A percentile compares a stretch with the other conserved stretches of the same genome.
These are phyloP conservation scores for Curvularia sp. DNA, from an alignment of 2,329 filamentous ascomycete species.

Conservation along the genomic window DNA sequence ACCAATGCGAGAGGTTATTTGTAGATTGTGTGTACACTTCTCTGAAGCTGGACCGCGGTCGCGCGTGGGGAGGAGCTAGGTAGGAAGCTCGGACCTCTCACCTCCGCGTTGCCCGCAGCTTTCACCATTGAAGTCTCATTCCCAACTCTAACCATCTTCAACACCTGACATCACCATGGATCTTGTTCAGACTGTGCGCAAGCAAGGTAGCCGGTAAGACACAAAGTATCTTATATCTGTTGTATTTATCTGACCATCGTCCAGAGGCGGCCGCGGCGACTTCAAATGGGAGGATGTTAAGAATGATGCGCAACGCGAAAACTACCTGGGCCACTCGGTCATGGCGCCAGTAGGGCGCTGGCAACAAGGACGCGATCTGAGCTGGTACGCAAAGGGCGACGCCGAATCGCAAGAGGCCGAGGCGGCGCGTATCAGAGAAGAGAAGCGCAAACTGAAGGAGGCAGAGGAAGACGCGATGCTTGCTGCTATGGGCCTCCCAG, in stretches of 20 bases:
- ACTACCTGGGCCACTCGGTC: slow-evolving; percentile 85
- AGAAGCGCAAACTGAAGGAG: slow-evolving; percentile 83
- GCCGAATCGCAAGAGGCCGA: slow-evolving; percentile 64
- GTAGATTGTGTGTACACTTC: slow-evolving; percentile 3
- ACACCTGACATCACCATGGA: slow-evolving; percentile 69
- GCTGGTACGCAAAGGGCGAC: slow-evolving; percentile 70
- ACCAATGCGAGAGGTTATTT: slow-evolving; percentile 6
- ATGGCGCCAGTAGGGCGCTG: slow-evolving; percentile 93
- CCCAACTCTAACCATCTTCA: slow-evolving; percentile 7
- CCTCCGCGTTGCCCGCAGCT: slow-evolving; percentile 38
- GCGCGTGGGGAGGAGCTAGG: slow-evolving; percentile 7
- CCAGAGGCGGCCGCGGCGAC: slow-evolving; percentile 81
- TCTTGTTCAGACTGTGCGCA: slow-evolving; percentile 88
- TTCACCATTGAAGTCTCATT: slow-evolving; percentile 3
- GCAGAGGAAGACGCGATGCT: slow-evolving; percentile 92
- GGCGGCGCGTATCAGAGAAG: slow-evolving; percentile 67
- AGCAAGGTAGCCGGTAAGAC: slow-evolving; percentile 76
- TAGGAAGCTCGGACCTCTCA: slow-evolving; percentile 24
- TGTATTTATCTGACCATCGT: slow-evolving; percentile 13
- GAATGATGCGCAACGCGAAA: slow-evolving; percentile 85
- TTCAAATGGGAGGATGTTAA: slow-evolving; percentile 98
- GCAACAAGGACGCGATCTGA: slow-evolving; percentile 77
- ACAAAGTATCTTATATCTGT: not conserved
- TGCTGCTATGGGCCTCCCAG: slow-evolving; percentile 78
- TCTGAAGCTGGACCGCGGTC: slow-evolving; percentile 3